Conservation (phyloP, 345 rosid species). For the Heritiera fomes region DNA sequence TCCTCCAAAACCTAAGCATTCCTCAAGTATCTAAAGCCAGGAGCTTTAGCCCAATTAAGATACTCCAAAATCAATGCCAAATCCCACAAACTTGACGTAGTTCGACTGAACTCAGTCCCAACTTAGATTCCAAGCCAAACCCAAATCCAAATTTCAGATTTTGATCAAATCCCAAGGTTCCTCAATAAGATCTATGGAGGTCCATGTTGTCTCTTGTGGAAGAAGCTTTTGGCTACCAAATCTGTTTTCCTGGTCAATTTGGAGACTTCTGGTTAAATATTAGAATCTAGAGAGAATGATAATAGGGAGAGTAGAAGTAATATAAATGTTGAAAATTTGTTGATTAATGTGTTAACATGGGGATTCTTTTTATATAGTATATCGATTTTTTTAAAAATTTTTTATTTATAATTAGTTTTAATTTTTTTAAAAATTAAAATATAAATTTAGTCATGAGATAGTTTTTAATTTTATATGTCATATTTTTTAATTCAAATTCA, state of each 20-base stretch:
- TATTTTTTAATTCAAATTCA: no score
- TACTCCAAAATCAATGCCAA: conserved; percentile 55
- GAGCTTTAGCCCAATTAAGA: conserved; percentile 58
- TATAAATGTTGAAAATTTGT: conserved; percentile 28
- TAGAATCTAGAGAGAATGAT: conserved; percentile 27
- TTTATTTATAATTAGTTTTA: no score
- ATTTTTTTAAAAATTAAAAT: no score
- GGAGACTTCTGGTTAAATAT: conserved; percentile 22
- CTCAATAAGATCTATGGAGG: conserved; percentile 38
- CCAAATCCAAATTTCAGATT: conserved; percentile 28
- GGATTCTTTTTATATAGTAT: no score
- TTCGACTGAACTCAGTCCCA: conserved; percentile 15
- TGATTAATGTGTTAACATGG: conserved; percentile 25
- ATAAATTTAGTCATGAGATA: no score
- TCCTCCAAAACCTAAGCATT: conserved; percentile 40
- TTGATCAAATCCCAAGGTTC: conserved; percentile 44
- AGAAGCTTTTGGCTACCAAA: conserved; percentile 54
- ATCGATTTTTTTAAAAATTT: no score
- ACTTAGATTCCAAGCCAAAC: conserved; percentile 18
- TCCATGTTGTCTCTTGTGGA: conserved; percentile 45
- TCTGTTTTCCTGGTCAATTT: conserved; percentile 35
- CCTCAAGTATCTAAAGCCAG: conserved; percentile 57
- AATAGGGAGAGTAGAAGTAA: not conserved
- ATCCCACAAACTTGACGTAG: conserved; percentile 33
- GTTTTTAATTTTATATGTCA: no score